Evolutionary conservation across 1,284 basidiomycete species (phyloP).

Genomic region (Peniophora sp.): DNA sequence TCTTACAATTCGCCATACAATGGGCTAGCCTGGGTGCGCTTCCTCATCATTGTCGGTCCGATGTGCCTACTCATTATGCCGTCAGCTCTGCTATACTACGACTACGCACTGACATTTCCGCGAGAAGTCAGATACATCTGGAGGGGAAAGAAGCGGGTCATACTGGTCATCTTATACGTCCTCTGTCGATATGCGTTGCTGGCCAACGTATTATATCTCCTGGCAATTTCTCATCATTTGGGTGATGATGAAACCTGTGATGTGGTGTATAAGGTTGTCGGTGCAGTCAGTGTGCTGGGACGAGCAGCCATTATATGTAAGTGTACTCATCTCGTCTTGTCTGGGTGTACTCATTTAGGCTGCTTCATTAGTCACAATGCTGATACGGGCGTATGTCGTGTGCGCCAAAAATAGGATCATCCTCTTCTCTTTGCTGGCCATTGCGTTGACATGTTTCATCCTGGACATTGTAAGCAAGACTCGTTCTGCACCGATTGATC

Average conservation of each 20-base stretch:
- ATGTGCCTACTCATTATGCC: not conserved
- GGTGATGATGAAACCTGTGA: slow-evolving; percentile 20
- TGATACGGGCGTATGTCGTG: slow-evolving; percentile 24
- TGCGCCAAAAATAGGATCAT: slow-evolving; percentile 18
- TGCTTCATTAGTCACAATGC: slow-evolving; percentile 18
- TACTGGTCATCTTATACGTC: slow-evolving; percentile 26
- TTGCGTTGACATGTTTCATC: slow-evolving; percentile 19
- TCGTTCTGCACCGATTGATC: slow-evolving; percentile 1
- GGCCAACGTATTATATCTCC: slow-evolving; percentile 25
- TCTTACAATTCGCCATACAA: slow-evolving; percentile 1
- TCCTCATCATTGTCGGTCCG: not conserved
- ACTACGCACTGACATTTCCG: slow-evolving; percentile 24
- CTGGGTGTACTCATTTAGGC: not conserved
- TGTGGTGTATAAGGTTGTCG: slow-evolving; percentile 21
- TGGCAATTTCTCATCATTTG: slow-evolving; percentile 19
- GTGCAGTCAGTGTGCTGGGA: slow-evolving; percentile 23
- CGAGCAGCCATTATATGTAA: slow-evolving; percentile 23
- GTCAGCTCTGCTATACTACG: slow-evolving; percentile 20
- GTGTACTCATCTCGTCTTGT: slow-evolving; percentile 3
- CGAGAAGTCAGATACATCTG: slow-evolving; percentile 25
- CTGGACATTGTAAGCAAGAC: slow-evolving; percentile 21
- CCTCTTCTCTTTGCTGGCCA: slow-evolving; percentile 16
- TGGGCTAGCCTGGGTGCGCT: slow-evolving; percentile 2
- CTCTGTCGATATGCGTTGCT: slow-evolving; percentile 27
- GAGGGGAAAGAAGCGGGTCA: slow-evolving; percentile 16